Conservation (phyloP, 306 rosid species). For the Calophaca sinica region DNA sequence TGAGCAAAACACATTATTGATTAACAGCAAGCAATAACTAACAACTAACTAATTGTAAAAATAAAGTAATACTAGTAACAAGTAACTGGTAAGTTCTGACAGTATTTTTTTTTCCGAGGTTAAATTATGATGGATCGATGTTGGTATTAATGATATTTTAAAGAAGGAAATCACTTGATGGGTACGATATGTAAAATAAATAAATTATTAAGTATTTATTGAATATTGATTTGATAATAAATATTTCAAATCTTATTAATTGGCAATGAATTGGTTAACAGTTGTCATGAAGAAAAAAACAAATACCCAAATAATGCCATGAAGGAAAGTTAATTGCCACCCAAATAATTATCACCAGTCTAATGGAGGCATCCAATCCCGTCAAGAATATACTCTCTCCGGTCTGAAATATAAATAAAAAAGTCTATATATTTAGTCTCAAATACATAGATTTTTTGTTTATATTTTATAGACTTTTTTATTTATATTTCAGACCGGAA, state of each 20-base stretch:
- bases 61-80: too few species aligned
- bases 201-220: not conserved
- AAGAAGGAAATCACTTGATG: not conserved
- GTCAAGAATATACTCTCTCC: too few species aligned
- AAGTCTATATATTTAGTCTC: too few species aligned
- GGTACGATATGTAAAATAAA: not conserved
- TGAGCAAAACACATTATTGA: too few species aligned
- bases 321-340: constrained; percentile 10
- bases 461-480: too few species aligned
- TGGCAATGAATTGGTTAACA: constrained; percentile 3
- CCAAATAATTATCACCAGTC: not conserved
- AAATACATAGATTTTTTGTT: too few species aligned
- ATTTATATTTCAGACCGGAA: too few species aligned
- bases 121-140: too few species aligned
- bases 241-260: constrained; percentile 2
- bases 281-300: constrained; percentile 23
- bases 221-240: not conserved
- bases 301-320: constrained; percentile 20
- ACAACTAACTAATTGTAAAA: not conserved
- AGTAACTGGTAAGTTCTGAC: too few species aligned
- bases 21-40: not conserved
- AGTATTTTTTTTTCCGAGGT: too few species aligned
- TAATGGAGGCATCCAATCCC: not conserved
- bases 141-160: not conserved
- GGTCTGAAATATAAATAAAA: too few species aligned